These are phyloP conservation scores for Pisolithus orientalis DNA, from an alignment of 768 basidiomycete species.

Conservation along the genomic window DNA sequence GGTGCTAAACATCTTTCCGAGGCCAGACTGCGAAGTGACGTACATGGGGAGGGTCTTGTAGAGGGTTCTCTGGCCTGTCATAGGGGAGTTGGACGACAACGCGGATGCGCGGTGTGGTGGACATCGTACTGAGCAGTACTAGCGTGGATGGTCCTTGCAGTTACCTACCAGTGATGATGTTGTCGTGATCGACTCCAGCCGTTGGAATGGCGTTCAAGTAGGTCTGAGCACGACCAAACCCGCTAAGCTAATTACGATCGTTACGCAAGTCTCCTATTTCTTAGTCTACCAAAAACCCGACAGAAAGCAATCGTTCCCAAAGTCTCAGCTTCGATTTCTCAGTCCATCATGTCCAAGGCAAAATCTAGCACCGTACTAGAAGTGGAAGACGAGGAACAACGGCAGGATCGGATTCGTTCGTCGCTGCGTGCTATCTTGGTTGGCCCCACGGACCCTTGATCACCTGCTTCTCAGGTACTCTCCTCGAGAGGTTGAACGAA, in stretches of 20 bases:
- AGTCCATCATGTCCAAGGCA: slow-evolving; percentile 1
- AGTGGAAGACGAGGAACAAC: slow-evolving; percentile 42
- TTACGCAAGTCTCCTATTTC: no score
- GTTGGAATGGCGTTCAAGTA: no score
- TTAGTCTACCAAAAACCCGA: not conserved
- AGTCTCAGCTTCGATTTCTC: not conserved
- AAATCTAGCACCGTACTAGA: slow-evolving; percentile 28
- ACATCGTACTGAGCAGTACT: slow-evolving; percentile 11
- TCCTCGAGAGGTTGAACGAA: slow-evolving; percentile 36
- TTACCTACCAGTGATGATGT: no score
- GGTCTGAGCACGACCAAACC: no score
- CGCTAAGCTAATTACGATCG: no score
- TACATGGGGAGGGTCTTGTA: slow-evolving; percentile 64
- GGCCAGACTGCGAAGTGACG: slow-evolving; percentile 19
- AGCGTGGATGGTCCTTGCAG: no score
- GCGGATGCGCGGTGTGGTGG: slow-evolving; percentile 39
- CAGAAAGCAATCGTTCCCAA: no score
- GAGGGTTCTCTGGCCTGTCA: slow-evolving; percentile 66
- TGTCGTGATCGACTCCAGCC: no score
- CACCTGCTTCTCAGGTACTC: slow-evolving; percentile 25
- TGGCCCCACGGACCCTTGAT: not conserved
- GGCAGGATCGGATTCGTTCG: slow-evolving; percentile 37
- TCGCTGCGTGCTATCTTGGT: not conserved
- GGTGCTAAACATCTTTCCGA: no score
- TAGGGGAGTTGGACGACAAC: slow-evolving; percentile 77